Evolutionary conservation across 805 yeast genomes (phyloP).

Genomic region (Hanseniaspora occidentalis): DNA sequence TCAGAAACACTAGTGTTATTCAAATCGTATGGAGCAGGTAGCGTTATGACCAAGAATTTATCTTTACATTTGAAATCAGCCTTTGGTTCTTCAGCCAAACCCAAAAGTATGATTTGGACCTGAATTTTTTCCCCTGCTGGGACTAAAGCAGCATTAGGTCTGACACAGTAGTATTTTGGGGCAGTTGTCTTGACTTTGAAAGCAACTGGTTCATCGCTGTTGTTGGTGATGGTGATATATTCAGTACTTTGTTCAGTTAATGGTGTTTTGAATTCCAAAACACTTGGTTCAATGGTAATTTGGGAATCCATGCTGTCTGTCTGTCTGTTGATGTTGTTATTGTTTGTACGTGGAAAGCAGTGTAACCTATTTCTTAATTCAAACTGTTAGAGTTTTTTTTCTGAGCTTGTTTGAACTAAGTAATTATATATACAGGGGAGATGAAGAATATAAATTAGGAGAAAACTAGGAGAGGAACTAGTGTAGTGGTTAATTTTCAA

Average conservation of each 20-base stretch:
- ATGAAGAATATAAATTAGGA: too few species aligned
- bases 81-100: slow-evolving; percentile 57
- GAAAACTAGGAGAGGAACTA: too few species aligned
- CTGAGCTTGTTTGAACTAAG: too few species aligned
- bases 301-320: slow-evolving; percentile 8
- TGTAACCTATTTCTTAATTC: too few species aligned
- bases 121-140: slow-evolving; percentile 61
- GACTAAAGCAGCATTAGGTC: slow-evolving; percentile 83
- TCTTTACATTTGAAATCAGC: slow-evolving; percentile 73
- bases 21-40: slow-evolving; percentile 55
- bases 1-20: slow-evolving; percentile 50
- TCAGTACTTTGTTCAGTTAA: slow-evolving; percentile 63
- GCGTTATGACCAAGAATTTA: slow-evolving; percentile 79
- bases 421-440: too few species aligned
- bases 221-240: slow-evolving; percentile 38
- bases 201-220: slow-evolving; percentile 50
- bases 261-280: slow-evolving; percentile 70
- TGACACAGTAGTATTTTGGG: slow-evolving; percentile 87
- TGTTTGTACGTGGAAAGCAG: too few species aligned
- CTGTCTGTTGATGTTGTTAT: not conserved
- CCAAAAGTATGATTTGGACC: slow-evolving; percentile 78
- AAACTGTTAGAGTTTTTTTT: too few species aligned
- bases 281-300: slow-evolving; percentile 64
- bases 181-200: slow-evolving; percentile 98
- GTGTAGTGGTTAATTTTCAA: too few species aligned